Conservation (phyloP, 2,329 filamentous ascomycete genomes). For the Botrytis elliptica region DNA sequence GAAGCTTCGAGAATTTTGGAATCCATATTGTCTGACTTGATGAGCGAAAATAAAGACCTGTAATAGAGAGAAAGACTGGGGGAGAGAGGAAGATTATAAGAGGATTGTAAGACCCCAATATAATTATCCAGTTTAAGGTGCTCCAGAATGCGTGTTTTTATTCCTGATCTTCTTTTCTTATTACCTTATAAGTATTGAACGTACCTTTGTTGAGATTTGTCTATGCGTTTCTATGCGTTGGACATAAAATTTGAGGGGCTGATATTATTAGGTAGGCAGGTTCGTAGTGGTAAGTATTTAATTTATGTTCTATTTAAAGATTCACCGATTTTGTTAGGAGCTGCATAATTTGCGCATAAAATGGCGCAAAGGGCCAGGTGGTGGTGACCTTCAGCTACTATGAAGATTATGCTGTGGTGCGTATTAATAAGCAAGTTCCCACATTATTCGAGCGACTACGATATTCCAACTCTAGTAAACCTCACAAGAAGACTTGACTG, state of each 20-base stretch:
- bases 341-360: constrained; percentile 17
- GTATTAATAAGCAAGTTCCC: neutral
- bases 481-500: neutral
- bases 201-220: constrained; percentile 14
- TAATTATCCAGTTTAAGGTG: neutral
- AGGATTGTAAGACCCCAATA: neutral
- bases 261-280: neutral
- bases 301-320: constrained; percentile 11
- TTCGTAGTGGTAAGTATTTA: neutral
- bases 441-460: neutral
- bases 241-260: constrained; percentile 15
- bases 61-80: neutral
- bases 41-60: constrained; percentile 3
- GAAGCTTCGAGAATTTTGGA: constrained; percentile 58
- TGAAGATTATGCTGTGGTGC: neutral
- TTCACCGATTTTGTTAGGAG: neutral
- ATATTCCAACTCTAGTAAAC: neutral
- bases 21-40: constrained; percentile 44
- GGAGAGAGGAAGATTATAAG: constrained; percentile 2
- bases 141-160: neutral
- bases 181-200: constrained; percentile 12
- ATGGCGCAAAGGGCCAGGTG: neutral
- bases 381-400: neutral
- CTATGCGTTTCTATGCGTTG: constrained; percentile 20
- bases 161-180: neutral